phyloP scores from a whole-genome alignment of 2,329 filamentous ascomycete species.

The Beauveria australis region DNA sequence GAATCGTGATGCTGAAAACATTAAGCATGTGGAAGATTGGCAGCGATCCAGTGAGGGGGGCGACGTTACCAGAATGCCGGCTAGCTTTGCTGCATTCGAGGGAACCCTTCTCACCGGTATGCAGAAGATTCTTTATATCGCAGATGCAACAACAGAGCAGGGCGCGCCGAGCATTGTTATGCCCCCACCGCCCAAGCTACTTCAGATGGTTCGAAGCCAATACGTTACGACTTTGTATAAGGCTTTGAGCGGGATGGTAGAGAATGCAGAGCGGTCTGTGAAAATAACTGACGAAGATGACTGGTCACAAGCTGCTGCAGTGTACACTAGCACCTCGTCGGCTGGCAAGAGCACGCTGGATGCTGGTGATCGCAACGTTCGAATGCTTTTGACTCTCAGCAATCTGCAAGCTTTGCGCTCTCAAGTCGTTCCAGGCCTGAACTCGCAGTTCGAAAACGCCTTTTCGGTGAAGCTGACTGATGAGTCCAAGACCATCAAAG shows the following conservation, averaged over 20 bases:
- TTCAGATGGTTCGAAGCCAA: conserved; percentile 84
- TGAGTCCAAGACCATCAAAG: conserved; percentile 83
- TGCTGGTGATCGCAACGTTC: conserved; percentile 63
- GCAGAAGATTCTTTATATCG: conserved; percentile 92
- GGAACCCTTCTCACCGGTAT: conserved; percentile 72
- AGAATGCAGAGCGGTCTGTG: conserved; percentile 76
- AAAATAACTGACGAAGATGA: conserved; percentile 58
- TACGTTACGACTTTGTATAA: conserved; percentile 95
- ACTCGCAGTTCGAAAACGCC: conserved; percentile 83
- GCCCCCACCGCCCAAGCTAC: conserved; percentile 75
- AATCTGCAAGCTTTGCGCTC: conserved; percentile 80
- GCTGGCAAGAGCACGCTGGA: conserved; percentile 42
- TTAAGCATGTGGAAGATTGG: conserved; percentile 92
- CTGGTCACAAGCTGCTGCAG: conserved; percentile 34
- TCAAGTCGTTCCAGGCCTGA: conserved; percentile 78
- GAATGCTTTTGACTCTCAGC: conserved; percentile 87
- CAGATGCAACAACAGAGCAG: conserved; percentile 70
- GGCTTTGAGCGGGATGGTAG: conserved; percentile 88
- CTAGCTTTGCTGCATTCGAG: conserved; percentile 78
- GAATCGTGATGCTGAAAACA: conserved; percentile 88
- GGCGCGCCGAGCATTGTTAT: conserved; percentile 70
- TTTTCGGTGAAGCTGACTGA: conserved; percentile 94
- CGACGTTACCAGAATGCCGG: conserved; percentile 86
- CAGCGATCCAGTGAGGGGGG: conserved; percentile 70
- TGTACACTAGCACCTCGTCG: conserved; percentile 19